Evolutionary conservation across 2,329 filamentous ascomycete genomes (phyloP).

Genomic region (Colletotrichum magnum): DNA sequence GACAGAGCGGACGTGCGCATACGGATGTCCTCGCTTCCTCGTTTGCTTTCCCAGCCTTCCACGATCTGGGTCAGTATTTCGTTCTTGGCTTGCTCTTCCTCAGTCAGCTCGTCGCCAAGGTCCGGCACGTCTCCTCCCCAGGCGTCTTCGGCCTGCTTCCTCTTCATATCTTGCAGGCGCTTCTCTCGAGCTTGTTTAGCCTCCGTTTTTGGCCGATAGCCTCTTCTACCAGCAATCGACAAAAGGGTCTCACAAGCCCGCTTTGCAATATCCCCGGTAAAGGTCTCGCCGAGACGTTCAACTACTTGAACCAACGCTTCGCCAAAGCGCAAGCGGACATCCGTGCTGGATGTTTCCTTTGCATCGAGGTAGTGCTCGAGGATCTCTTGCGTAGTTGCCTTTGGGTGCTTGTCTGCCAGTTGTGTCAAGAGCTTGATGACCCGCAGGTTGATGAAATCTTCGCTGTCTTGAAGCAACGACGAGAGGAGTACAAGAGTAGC

Average conservation of each 20-base stretch:
- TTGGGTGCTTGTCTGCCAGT: slow-evolving; percentile 73
- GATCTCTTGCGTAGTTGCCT: slow-evolving; percentile 73
- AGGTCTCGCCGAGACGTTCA: slow-evolving; percentile 70
- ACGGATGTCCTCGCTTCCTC: slow-evolving; percentile 59
- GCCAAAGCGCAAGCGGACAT: slow-evolving; percentile 77
- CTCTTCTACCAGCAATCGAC: slow-evolving; percentile 74
- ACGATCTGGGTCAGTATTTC: slow-evolving; percentile 58
- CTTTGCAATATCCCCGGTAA: slow-evolving; percentile 66
- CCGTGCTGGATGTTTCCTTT: slow-evolving; percentile 69
- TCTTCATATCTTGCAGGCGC: slow-evolving; percentile 62
- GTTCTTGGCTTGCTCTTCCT: slow-evolving; percentile 60
- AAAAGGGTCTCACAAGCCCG: slow-evolving; percentile 72
- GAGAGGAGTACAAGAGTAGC: slow-evolving; percentile 75
- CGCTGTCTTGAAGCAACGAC: slow-evolving; percentile 74
- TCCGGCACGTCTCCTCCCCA: slow-evolving; percentile 69
- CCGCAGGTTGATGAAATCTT: slow-evolving; percentile 81
- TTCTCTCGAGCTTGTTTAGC: slow-evolving; percentile 67
- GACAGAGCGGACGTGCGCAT: slow-evolving; percentile 79
- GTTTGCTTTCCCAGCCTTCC: slow-evolving; percentile 41
- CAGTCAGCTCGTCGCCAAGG: slow-evolving; percentile 60
- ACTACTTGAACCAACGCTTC: slow-evolving; percentile 77
- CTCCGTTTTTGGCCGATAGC: slow-evolving; percentile 71
- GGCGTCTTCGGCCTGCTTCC: slow-evolving; percentile 65
- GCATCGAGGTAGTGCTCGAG: slow-evolving; percentile 78
- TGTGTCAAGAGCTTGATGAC: slow-evolving; percentile 76